A percentile compares a stretch with the other conserved stretches of the same genome.
Evolutionary conservation across 257 asterid species (phyloP).

Genomic region (Solanum pimpinellifolium): DNA sequence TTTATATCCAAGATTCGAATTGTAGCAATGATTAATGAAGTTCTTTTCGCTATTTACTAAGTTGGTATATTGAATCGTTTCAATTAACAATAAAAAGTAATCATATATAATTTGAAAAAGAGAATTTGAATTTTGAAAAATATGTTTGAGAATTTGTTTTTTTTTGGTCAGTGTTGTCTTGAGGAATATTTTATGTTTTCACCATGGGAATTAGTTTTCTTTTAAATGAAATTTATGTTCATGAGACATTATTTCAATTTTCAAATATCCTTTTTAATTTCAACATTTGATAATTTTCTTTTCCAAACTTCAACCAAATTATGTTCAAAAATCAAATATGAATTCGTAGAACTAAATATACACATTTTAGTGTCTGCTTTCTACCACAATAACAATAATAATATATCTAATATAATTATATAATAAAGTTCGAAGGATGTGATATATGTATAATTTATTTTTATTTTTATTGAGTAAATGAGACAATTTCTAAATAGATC

Average conservation of each 20-base stretch:
- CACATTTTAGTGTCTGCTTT: not conserved
- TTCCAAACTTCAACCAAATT: not conserved
- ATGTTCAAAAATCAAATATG: not conserved
- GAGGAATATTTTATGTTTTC: not conserved
- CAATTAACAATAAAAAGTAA: not conserved
- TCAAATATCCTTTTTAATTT: not conserved
- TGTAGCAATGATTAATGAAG: not conserved
- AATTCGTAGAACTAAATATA: not conserved
- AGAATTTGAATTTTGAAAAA: not conserved
- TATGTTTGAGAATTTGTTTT: not conserved
- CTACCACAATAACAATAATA: too few species aligned
- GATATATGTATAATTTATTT: too few species aligned
- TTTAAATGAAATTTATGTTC: not conserved
- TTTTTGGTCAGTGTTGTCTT: not conserved
- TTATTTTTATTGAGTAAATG: too few species aligned
- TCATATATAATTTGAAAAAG: not conserved
- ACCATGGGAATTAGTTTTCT: not conserved
- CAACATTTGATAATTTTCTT: not conserved
- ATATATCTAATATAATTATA: too few species aligned
- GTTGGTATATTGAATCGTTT: not conserved
- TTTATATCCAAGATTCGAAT: not conserved
- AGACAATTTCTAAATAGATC: rapidly evolving
- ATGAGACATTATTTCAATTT: not conserved
- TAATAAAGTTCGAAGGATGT: too few species aligned
- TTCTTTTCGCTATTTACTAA: not conserved